Base-by-base conservation (phyloP, 2,329 filamentous ascomycete genomes). In the Pseudocercospora crystallina region DNA sequence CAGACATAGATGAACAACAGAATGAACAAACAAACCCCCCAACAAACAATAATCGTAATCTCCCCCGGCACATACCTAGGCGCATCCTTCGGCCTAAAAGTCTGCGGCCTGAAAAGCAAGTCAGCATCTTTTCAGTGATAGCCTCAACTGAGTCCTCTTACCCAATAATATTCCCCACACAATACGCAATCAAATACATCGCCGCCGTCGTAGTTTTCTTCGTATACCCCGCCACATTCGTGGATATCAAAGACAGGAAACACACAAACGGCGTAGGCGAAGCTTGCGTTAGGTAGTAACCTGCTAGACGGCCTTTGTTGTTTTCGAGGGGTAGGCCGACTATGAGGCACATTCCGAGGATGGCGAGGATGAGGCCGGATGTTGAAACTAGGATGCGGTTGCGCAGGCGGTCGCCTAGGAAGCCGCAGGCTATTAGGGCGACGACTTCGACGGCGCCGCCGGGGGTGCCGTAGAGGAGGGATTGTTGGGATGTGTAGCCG, bases 371-470 rank as follows among this genome's bases (percentile, higher is more conserved):
- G 5, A 84, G 69, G 0, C 81, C 81, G 2, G 67, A 71, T 11
- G 76, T 73, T 54, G 77, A 76, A 39, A 82, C 72, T 1, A 86
- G 71, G 50, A 86, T 72, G 8, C 83, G 78, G 56, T 84, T 79
- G 13, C 76, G 72, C 39, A 75, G 76, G 15, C 71, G 73, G 58
- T 85, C 80, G 38, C 82, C 82, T 0, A 83, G 69, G 60, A 77
- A 80, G 33, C 78, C 81, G 51, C 75, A 80, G 2, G 74, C 60
- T 11, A 86, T 66, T 8, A 86, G 68, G 0, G 78, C 72, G 26
- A 86, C 70, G 15, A 87, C 73, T 69, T 87, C 82, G 31, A 87
- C 76, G 0, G 79, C 84, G 4, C 85, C 85, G 8, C 80, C 82
- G 0, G 85, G 85, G 0, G 79, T 81, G 36, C 83, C 84, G 54